Conservation (phyloP, 2,329 filamentous ascomycete genomes). For the Emergomyces orientalis region DNA sequence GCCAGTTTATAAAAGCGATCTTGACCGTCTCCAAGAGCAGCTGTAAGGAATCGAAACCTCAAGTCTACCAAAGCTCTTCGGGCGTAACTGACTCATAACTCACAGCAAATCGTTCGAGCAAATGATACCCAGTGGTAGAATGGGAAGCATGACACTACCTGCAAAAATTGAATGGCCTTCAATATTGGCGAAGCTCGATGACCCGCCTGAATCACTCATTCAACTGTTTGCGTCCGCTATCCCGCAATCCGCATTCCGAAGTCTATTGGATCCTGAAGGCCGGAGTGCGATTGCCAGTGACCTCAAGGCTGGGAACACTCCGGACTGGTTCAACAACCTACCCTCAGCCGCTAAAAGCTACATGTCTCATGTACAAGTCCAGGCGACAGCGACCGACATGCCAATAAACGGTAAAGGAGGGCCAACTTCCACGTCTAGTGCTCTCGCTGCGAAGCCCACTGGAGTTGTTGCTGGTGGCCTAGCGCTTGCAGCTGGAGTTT, state of each 20-base stretch:
- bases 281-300: slow-evolving; percentile 26
- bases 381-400: background rate
- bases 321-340: slow-evolving; percentile 25
- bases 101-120: background rate
- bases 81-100: background rate
- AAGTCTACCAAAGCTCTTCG: background rate
- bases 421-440: slow-evolving; percentile 11
- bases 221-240: slow-evolving; percentile 25
- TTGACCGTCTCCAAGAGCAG: background rate
- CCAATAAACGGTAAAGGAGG: background rate
- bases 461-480: slow-evolving; percentile 17
- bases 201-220: slow-evolving; percentile 25
- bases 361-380: slow-evolving; percentile 14
- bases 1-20: background rate
- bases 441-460: slow-evolving; percentile 17
- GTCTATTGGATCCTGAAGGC: slow-evolving; percentile 23
- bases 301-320: slow-evolving; percentile 25
- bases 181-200: slow-evolving; percentile 5
- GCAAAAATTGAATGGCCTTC: background rate
- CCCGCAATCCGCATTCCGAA: slow-evolving; percentile 23
- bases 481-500: slow-evolving; percentile 18
- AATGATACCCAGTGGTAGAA: background rate
- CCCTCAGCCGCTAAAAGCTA: slow-evolving; percentile 28
- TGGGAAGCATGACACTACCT: background rate
- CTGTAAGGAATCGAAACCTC: background rate